These are phyloP conservation scores for Beauveria rudraprayagi DNA, from an alignment of 2,329 filamentous ascomycete species.

Conservation along the genomic window DNA sequence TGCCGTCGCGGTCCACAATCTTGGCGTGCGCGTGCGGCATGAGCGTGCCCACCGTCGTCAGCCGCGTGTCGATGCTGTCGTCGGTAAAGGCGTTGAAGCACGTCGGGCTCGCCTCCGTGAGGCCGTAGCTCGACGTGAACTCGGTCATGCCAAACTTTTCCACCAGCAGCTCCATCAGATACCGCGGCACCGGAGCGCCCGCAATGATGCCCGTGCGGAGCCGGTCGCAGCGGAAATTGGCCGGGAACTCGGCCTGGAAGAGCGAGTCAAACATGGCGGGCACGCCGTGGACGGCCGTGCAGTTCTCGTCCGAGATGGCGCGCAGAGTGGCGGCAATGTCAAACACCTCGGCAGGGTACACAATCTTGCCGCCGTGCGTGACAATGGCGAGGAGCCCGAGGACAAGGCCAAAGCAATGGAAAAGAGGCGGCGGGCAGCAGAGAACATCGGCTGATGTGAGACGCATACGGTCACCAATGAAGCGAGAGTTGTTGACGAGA, in stretches of 20 bases:
- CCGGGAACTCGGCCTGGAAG: constrained; percentile 37
- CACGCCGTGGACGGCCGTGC: constrained; percentile 72
- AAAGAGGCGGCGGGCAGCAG: constrained; percentile 75
- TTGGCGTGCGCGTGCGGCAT: constrained; percentile 72
- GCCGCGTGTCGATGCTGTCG: constrained; percentile 56
- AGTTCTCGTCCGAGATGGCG: constrained; percentile 58
- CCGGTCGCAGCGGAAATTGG: constrained; percentile 37
- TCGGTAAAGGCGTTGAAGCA: constrained; percentile 74
- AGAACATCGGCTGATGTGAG: constrained; percentile 59
- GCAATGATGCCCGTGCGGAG: constrained; percentile 73
- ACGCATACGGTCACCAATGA: constrained; percentile 67
- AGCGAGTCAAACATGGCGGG: constrained; percentile 76
- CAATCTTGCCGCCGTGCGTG: constrained; percentile 67
- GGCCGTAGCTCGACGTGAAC: constrained; percentile 61
- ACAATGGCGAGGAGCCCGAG: constrained; percentile 64
- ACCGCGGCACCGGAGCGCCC: constrained; percentile 66
- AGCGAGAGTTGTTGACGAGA: constrained; percentile 58
- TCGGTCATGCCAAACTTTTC: constrained; percentile 66
- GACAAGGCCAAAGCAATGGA: constrained; percentile 80
- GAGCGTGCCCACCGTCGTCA: constrained; percentile 67
- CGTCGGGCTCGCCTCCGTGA: constrained; percentile 72
- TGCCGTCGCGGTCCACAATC: constrained; percentile 61
- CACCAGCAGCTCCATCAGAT: constrained; percentile 66
- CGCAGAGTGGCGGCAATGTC: constrained; percentile 57
- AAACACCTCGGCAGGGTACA: constrained; percentile 70